These are phyloP conservation scores for Phytophthora ramorum DNA, from an alignment of 352 stramenopile genomes.

Conservation along the genomic window DNA sequence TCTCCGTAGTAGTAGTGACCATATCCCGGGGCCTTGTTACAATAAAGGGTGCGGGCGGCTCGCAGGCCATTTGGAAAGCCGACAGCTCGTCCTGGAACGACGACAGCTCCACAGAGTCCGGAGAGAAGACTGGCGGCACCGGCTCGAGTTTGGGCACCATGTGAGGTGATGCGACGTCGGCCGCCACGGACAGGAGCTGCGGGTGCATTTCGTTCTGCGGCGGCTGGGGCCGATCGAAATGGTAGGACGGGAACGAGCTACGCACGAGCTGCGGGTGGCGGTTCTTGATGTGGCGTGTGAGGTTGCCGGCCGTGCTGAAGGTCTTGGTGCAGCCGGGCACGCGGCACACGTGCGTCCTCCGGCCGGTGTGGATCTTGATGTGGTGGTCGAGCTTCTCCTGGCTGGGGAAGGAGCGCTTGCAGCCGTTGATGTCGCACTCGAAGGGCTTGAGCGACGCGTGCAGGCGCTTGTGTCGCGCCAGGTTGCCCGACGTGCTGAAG, in stretches of 20 bases:
- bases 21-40: constrained; percentile 9
- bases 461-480: constrained; percentile 60
- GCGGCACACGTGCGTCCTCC: constrained; percentile 51
- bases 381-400: constrained; percentile 57
- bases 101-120: constrained; percentile 33
- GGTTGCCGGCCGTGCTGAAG: constrained; percentile 65
- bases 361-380: constrained; percentile 60
- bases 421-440: constrained; percentile 51
- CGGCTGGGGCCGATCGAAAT: constrained; percentile 15
- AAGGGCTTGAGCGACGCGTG: constrained; percentile 59
- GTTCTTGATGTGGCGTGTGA: constrained; percentile 63
- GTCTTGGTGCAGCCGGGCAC: constrained; percentile 54
- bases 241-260: constrained; percentile 19
- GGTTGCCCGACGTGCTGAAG: constrained; percentile 66
- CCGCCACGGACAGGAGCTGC: not conserved
- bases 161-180: constrained; percentile 9
- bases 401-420: constrained; percentile 48
- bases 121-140: constrained; percentile 24
- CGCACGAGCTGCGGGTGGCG: constrained; percentile 46
- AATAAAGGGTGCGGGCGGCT: constrained; percentile 11
- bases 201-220: not conserved
- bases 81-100: constrained; percentile 37
- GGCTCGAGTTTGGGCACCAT: constrained; percentile 30
- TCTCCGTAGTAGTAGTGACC: constrained; percentile 1
- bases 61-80: constrained; percentile 31